Base-by-base conservation (phyloP, 208 protist species). In the Trypanosoma theileri region DNA sequence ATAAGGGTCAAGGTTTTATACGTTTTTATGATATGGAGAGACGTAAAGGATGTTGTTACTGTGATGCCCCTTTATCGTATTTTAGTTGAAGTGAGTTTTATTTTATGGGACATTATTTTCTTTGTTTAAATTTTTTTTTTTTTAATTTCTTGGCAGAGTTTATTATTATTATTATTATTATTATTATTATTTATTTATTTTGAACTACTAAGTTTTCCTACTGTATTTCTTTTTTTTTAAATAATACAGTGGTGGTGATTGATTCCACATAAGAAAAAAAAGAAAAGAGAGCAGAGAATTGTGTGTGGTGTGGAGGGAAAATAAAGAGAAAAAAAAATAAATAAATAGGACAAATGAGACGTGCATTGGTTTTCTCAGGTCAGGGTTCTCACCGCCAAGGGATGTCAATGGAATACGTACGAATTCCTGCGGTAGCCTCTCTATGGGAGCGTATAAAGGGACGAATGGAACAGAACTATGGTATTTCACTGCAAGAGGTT, bases 281-380 rank as follows among this genome's bases (percentile, higher is more conserved):
- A 35, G 10, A 17, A 17, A 48, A 48, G 44, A 48, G 44, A 17
- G 44, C 13, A 11, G 44, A 48, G 11, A 11, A n/a, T 48, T n/a
- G 16, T 14, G 10, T 17, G 10, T 48, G 3, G 13, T 48, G 11
- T 52, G 60, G 52, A 40, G 16, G 2, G 11, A 60, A 40, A 35
- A 17, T 17, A 22, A 52, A 28, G 16, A 19, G 45, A 46, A 48
- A 22, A 51, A 62, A 17, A 13, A 24, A 51, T 8, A 19, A 26
- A 55, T 21, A 14, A 24, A 28, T 22, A 19, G 35, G 22, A 16
- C 9, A 40, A 8, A 79, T 80, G 72, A 66, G 60, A 42, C 79
- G 74, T 16, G 89, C 84, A 0, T 67, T 94, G 1, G 73, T 92
- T 3, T 96, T 96, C 59, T 92, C 86, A 1, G 91, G 91, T 13